A percentile compares a stretch with the other conserved stretches of the same genome.
Evolutionary conservation across 352 stramenopile species (phyloP).

Genomic region (Globisporangium echinulatum): DNA sequence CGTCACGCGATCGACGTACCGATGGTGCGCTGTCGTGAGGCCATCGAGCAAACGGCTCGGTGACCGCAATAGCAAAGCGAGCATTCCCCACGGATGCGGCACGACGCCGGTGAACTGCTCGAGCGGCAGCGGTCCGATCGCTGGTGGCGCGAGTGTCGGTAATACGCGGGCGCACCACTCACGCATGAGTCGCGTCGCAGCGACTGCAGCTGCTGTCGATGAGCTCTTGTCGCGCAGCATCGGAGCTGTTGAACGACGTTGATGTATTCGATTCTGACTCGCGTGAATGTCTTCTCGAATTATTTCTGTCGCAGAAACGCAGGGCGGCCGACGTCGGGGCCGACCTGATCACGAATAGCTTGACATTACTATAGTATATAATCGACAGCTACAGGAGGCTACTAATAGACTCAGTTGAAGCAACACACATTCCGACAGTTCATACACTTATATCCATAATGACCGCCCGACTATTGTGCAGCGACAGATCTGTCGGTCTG

Average conservation of each 20-base stretch:
- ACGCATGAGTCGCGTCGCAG: constrained; percentile 1
- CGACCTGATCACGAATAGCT: too few species aligned
- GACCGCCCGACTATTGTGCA: too few species aligned
- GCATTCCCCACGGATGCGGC: constrained; percentile 53
- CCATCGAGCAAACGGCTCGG: constrained; percentile 53
- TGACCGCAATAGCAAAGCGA: constrained; percentile 45
- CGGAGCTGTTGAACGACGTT: neutral
- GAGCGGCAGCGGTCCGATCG: constrained; percentile 12
- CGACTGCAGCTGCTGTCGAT: neutral
- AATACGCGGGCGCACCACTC: constrained; percentile 6
- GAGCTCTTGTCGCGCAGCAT: constrained; percentile 5
- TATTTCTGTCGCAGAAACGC: too few species aligned
- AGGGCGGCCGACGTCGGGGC: too few species aligned
- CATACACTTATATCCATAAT: too few species aligned
- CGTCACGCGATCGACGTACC: constrained; percentile 59
- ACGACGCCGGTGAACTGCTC: constrained; percentile 11
- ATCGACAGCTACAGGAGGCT: too few species aligned
- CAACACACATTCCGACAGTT: too few species aligned
- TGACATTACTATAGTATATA: too few species aligned
- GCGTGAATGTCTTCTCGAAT: neutral
- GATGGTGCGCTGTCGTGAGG: constrained; percentile 56
- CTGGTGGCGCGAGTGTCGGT: neutral
- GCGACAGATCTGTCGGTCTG: too few species aligned
- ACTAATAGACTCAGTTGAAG: too few species aligned
- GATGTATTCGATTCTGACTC: neutral